Percentiles rank a stretch among this genome's conserved stretches.
Conservation (phyloP, 768 basidiomycete genomes). For the Pulveroboletus sp. region DNA sequence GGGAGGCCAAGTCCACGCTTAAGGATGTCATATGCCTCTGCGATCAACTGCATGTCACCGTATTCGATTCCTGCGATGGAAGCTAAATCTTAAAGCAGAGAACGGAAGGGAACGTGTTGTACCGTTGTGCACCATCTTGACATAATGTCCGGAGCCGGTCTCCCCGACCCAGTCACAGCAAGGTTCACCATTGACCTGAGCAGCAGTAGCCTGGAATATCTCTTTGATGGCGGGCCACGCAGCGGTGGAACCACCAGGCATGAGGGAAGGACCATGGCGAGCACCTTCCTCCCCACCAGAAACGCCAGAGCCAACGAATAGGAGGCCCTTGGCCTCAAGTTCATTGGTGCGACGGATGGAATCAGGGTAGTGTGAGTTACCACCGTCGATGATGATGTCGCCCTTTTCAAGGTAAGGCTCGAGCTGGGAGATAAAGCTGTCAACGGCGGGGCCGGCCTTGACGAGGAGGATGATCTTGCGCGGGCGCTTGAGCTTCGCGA, state of each 20-base stretch:
- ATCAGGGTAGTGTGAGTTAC: slow-evolving; percentile 99
- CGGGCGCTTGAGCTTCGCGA: slow-evolving; percentile 87
- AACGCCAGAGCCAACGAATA: slow-evolving; percentile 98
- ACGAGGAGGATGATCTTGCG: slow-evolving; percentile 98
- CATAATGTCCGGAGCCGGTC: slow-evolving; percentile 93
- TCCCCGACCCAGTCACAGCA: slow-evolving; percentile 99
- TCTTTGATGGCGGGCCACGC: slow-evolving; percentile 98
- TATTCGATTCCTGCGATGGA: slow-evolving; percentile 85
- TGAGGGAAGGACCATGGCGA: slow-evolving; percentile 93
- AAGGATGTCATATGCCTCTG: slow-evolving; percentile 98
- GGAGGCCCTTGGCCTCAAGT: slow-evolving; percentile 89
- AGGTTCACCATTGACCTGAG: slow-evolving; percentile 90
- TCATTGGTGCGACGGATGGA: slow-evolving; percentile 92
- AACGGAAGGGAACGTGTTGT: slow-evolving; percentile 15
- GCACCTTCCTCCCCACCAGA: slow-evolving; percentile 99
- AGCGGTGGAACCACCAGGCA: slow-evolving; percentile 93
- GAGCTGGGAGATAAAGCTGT: slow-evolving; percentile 90
- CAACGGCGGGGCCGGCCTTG: slow-evolving; percentile 95
- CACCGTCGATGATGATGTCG: slow-evolving; percentile 99
- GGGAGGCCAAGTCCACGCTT: slow-evolving; percentile 87
- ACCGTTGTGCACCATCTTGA: slow-evolving; percentile 99
- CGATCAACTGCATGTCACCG: slow-evolving; percentile 99
- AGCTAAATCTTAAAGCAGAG: slow-evolving; percentile 4
- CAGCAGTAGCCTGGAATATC: slow-evolving; percentile 98
- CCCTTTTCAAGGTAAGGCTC: slow-evolving; percentile 87